A percentile compares a stretch with the other conserved stretches of the same genome.
Conservation (phyloP, 2,329 filamentous ascomycete genomes). For the Hypomyces rosellus region DNA sequence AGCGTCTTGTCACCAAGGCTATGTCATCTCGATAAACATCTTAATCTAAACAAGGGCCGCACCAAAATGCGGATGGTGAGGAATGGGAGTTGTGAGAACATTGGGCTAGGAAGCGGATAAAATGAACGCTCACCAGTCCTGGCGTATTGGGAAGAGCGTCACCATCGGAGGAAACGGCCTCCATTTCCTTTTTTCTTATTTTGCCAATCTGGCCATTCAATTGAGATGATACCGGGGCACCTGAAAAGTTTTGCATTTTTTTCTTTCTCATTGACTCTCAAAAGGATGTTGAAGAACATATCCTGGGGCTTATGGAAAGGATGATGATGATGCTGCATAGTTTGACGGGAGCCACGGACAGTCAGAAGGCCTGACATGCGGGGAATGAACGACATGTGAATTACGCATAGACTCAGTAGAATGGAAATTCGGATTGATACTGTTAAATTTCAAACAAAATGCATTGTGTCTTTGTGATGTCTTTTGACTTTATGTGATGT, state of each 20-base stretch:
- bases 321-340: slow-evolving; percentile 20
- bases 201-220: slow-evolving; percentile 25
- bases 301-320: slow-evolving; percentile 19
- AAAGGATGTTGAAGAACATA: slow-evolving; percentile 17
- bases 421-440: slow-evolving; percentile 27
- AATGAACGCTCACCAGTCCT: slow-evolving; percentile 4
- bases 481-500: too few species aligned
- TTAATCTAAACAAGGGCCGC: slow-evolving; percentile 11
- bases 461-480: too few species aligned
- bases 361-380: slow-evolving; percentile 13
- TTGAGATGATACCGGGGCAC: slow-evolving; percentile 27
- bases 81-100: slow-evolving; percentile 15
- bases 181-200: slow-evolving; percentile 20
- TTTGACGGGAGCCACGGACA: slow-evolving; percentile 7
- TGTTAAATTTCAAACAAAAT: not conserved
- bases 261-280: slow-evolving; percentile 22
- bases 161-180: slow-evolving; percentile 12
- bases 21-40: slow-evolving; percentile 78
- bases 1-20: slow-evolving; percentile 97
- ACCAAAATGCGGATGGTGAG: slow-evolving; percentile 14
- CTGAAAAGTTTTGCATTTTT: slow-evolving; percentile 30
- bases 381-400: slow-evolving; percentile 22
- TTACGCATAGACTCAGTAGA: slow-evolving; percentile 34
- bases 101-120: slow-evolving; percentile 11
- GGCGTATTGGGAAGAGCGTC: slow-evolving; percentile 9